phyloP scores from a whole-genome alignment of 2,329 filamentous ascomycete species.

The Pseudogymnoascus pannorum region DNA sequence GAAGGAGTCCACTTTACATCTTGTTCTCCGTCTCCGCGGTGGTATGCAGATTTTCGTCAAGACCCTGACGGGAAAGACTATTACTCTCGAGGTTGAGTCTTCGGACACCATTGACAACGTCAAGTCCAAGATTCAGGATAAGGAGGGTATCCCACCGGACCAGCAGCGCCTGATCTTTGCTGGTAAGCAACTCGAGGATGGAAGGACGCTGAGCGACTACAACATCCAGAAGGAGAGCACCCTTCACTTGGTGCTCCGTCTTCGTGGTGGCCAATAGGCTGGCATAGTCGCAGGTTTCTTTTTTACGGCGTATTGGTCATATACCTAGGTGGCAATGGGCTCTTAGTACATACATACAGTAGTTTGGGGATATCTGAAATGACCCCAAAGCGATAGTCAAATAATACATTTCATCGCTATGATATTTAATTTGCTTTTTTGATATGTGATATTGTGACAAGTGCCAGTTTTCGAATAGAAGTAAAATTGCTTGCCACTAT shows the following conservation, averaged over 20 bases:
- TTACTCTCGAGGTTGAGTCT: conserved; percentile 59
- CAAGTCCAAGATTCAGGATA: conserved; percentile 65
- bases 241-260: conserved; percentile 61
- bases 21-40: conserved; percentile 64
- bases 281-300: neutral
- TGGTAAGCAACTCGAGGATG: conserved; percentile 67
- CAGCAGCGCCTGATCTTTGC: conserved; percentile 65
- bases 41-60: conserved; percentile 70
- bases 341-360: conserved; percentile 4
- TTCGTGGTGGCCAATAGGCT: conserved; percentile 49
- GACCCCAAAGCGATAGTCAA: neutral
- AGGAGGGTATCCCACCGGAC: conserved; percentile 63
- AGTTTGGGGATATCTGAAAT: neutral
- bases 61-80: conserved; percentile 63
- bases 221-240: conserved; percentile 79
- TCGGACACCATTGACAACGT: conserved; percentile 66
- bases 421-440: neutral
- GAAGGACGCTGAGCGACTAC: conserved; percentile 71
- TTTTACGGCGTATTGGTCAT: conserved; percentile 7
- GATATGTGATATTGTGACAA: neutral
- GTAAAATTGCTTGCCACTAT: neutral
- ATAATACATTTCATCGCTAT: conserved; percentile 1
- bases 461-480: neutral
- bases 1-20: conserved; percentile 64
- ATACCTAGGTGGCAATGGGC: conserved; percentile 4